These are phyloP conservation scores for Mycosphaerella sp. DNA, from an alignment of 2,329 filamentous ascomycete genomes.

Conservation along the genomic window DNA sequence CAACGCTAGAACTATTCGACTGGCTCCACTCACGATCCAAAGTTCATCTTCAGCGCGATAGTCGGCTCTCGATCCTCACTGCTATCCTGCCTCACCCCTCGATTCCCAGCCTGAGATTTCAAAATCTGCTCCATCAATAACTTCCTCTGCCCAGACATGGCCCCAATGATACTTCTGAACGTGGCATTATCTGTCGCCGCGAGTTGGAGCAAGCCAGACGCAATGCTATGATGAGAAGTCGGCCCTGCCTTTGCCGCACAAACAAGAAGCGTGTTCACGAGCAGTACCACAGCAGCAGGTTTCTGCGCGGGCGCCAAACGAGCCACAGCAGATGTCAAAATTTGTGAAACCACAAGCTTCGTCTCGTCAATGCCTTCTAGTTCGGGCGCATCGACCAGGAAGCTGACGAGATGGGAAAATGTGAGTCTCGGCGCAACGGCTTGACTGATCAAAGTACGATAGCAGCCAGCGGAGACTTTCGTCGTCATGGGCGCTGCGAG, in stretches of 20 bases:
- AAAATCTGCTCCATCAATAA: constrained; percentile 64
- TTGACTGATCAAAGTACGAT: constrained; percentile 75
- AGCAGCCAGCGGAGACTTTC: constrained; percentile 84
- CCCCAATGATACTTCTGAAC: constrained; percentile 68
- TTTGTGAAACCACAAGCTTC: constrained; percentile 63
- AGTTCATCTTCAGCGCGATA: constrained; percentile 94
- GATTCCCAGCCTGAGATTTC: constrained; percentile 41
- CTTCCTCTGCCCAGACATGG: constrained; percentile 65
- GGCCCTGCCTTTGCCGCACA: constrained; percentile 57
- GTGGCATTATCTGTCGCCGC: constrained; percentile 65
- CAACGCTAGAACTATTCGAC: no score
- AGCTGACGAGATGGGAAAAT: constrained; percentile 68
- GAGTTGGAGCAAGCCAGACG: constrained; percentile 69
- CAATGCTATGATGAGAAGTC: constrained; percentile 62
- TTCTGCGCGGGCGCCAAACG: constrained; percentile 39
- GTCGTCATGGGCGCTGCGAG: constrained; percentile 74
- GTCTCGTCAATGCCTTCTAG: constrained; percentile 75
- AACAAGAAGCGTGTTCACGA: constrained; percentile 70
- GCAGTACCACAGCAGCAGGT: constrained; percentile 57
- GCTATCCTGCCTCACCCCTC: constrained; percentile 38
- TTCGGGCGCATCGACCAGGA: constrained; percentile 57
- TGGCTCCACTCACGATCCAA: constrained; percentile 45
- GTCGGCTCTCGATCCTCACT: constrained; percentile 57
- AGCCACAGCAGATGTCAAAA: constrained; percentile 65
- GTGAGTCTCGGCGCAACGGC: constrained; percentile 59